phyloP scores from a whole-genome alignment of 306 rosid species.

The Trifolium pratense region DNA sequence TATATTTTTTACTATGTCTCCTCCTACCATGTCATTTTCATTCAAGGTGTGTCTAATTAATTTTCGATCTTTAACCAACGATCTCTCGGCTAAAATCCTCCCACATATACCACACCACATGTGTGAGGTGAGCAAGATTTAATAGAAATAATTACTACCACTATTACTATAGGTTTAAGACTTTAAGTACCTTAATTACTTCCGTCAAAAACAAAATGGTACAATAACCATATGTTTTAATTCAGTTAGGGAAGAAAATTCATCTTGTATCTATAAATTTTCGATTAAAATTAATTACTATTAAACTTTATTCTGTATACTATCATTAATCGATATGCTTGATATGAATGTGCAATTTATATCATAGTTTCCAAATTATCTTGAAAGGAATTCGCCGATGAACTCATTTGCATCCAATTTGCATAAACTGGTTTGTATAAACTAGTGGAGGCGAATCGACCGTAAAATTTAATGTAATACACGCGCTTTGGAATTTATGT shows the following conservation, averaged over 20 bases:
- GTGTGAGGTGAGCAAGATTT: background rate
- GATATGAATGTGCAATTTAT: too few species aligned
- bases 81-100: background rate
- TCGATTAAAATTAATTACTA: too few species aligned
- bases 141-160: background rate
- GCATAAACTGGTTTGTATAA: too few species aligned
- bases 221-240: background rate
- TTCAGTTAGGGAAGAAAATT: background rate
- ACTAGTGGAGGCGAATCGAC: too few species aligned
- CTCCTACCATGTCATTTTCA: constrained; percentile 19
- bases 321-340: too few species aligned
- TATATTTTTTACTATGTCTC: background rate
- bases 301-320: too few species aligned
- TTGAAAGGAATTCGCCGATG: too few species aligned
- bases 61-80: background rate
- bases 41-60: background rate
- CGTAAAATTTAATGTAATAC: too few species aligned
- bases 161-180: background rate
- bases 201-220: background rate
- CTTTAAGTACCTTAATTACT: background rate
- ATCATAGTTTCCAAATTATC: too few species aligned
- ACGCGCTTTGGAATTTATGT: too few species aligned
- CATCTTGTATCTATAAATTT: too few species aligned
- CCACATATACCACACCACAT: background rate
- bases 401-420: too few species aligned